Conservation (phyloP, 306 rosid species). For the Vachellia collinsii region DNA sequence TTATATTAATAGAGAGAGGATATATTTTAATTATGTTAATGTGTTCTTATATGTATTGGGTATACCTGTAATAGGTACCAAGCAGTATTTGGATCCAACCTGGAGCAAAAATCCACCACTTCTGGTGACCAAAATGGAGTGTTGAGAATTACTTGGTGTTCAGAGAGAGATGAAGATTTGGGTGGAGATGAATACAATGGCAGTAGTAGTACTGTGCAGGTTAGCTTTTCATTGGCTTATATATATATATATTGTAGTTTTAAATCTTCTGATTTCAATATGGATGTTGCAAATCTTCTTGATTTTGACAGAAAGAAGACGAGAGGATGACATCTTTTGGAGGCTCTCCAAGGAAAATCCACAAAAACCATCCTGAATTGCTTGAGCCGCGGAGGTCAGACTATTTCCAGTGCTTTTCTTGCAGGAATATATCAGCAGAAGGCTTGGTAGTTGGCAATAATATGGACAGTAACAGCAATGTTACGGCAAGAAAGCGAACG, state of each 20-base stretch:
- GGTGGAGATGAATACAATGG: slow-evolving; percentile 43
- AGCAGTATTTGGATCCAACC: slow-evolving; percentile 66
- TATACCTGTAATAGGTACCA: slow-evolving; percentile 51
- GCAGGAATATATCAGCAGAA: slow-evolving; percentile 57
- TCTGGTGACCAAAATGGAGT: slow-evolving; percentile 41
- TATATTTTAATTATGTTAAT: slow-evolving; percentile 19
- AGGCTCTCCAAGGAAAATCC: slow-evolving; percentile 47
- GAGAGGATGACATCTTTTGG: slow-evolving; percentile 24
- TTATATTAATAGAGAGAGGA: not conserved
- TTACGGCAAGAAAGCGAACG: slow-evolving; percentile 40
- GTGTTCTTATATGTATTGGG: slow-evolving; percentile 8
- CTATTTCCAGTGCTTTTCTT: slow-evolving; percentile 56
- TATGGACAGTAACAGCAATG: slow-evolving; percentile 34
- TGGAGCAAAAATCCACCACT: slow-evolving; percentile 44
- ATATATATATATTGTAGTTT: not conserved
- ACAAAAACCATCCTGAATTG: slow-evolving; percentile 44
- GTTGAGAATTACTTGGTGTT: slow-evolving; percentile 29
- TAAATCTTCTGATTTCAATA: not conserved
- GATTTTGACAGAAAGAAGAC: slow-evolving; percentile 49
- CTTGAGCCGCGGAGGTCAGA: slow-evolving; percentile 51
- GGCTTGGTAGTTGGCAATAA: slow-evolving; percentile 40
- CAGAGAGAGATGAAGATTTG: slow-evolving; percentile 39
- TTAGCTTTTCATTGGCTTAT: slow-evolving; percentile 39
- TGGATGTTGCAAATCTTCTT: slow-evolving; percentile 3
- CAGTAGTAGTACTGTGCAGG: slow-evolving; percentile 47